Evolutionary conservation across 73 alveolate genomes (phyloP).

Genomic region (Symbiodinium pilosum): DNA sequence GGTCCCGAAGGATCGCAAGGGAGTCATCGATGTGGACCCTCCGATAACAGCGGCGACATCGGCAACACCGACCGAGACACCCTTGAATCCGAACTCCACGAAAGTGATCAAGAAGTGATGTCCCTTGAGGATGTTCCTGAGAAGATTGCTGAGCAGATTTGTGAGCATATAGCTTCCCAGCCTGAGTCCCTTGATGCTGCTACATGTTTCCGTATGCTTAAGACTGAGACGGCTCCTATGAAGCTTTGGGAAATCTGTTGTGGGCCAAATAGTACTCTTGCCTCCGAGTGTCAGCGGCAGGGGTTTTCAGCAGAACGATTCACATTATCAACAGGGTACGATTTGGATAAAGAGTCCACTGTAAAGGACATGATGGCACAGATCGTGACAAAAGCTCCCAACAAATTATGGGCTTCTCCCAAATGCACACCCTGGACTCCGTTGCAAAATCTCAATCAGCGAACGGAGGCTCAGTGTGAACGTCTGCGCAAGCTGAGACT

Average conservation of each 20-base stretch:
- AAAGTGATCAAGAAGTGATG: background rate
- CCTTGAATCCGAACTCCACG: background rate
- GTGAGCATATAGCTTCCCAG: background rate
- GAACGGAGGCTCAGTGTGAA: background rate
- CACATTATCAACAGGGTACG: background rate
- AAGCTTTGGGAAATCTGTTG: conserved; percentile 34
- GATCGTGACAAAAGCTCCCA: background rate
- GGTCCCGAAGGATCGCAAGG: background rate
- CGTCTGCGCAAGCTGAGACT: background rate
- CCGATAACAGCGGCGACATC: no score
- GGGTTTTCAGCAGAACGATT: background rate
- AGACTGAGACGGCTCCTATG: background rate
- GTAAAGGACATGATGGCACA: background rate
- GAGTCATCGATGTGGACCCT: background rate
- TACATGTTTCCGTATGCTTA: no score
- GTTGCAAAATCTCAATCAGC: background rate
- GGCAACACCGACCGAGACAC: no score
- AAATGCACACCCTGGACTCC: conserved; percentile 1
- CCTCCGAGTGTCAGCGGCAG: background rate
- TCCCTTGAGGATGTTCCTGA: no score
- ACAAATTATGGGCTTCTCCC: conserved; percentile 23
- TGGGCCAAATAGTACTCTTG: background rate
- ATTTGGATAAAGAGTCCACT: background rate
- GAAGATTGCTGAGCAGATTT: background rate
- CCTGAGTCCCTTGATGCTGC: background rate